These are phyloP conservation scores for Capronia coronata DNA, from an alignment of 2,329 filamentous ascomycete species.

Conservation along the genomic window DNA sequence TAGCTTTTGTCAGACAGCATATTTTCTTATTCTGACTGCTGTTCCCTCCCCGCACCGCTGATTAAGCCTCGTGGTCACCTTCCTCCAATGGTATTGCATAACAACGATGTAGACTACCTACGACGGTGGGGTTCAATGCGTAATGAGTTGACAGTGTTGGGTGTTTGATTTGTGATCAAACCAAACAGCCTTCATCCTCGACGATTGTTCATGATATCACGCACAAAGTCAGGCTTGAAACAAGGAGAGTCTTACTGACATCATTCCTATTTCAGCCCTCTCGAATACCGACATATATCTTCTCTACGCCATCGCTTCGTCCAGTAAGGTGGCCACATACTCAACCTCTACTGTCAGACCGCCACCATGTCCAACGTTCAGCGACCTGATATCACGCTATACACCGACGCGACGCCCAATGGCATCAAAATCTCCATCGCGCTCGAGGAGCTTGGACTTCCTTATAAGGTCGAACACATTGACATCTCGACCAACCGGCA, in stretches of 20 bases:
- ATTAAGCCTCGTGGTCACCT: not conserved
- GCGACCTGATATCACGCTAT: slow-evolving; percentile 59
- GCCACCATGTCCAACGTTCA: slow-evolving; percentile 13
- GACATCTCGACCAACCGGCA: slow-evolving; percentile 61
- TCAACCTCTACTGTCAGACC: not conserved
- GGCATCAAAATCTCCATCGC: slow-evolving; percentile 85
- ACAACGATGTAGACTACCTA: not conserved
- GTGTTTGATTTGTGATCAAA: no score
- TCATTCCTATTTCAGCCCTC: not conserved
- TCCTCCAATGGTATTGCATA: not conserved
- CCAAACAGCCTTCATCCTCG: not conserved
- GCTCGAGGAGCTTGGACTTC: slow-evolving; percentile 67
- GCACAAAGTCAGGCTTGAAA: not conserved
- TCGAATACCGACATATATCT: not conserved
- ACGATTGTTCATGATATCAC: not conserved
- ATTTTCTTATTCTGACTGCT: not conserved
- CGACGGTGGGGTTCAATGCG: no score
- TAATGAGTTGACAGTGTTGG: no score
- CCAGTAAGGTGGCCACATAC: slow-evolving; percentile 19
- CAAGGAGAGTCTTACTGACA: not conserved
- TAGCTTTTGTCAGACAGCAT: not conserved
- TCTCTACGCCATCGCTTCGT: slow-evolving; percentile 8
- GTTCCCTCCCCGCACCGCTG: not conserved
- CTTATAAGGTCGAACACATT: slow-evolving; percentile 35
- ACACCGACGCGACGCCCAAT: slow-evolving; percentile 78